phyloP scores from a whole-genome alignment of 176 grass and related monocot genomes.

The Dactylis glomerata region DNA sequence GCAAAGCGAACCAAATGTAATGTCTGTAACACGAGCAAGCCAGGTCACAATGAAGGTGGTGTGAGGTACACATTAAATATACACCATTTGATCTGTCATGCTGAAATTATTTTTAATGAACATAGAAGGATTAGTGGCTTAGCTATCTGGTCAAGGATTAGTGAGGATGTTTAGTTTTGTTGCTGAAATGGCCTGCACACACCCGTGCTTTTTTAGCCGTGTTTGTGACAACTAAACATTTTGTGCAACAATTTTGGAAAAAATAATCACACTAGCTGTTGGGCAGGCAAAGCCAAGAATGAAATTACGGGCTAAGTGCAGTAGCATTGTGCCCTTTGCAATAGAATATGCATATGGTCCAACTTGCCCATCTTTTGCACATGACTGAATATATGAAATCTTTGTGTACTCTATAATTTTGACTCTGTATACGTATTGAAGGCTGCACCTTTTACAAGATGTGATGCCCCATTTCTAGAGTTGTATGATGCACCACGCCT shows the following conservation, averaged over 20 bases:
- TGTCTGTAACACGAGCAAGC: conserved; percentile 93
- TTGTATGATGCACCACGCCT: background rate
- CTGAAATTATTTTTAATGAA: background rate
- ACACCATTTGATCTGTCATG: background rate
- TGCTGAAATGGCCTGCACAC: background rate
- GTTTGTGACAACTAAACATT: background rate
- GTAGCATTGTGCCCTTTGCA: background rate
- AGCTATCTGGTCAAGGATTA: background rate
- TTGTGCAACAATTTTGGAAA: background rate
- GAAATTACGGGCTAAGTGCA: background rate
- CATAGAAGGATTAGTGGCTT: no score
- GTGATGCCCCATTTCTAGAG: background rate
- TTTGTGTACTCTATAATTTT: background rate
- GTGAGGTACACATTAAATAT: conserved; percentile 52
- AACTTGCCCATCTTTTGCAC: background rate
- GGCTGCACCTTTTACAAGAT: background rate
- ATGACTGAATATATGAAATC: background rate
- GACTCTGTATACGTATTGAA: background rate
- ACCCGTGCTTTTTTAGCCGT: background rate
- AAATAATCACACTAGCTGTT: background rate
- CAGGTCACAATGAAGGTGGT: conserved; percentile 87
- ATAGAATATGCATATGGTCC: no score
- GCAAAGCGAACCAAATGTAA: conserved; percentile 94
- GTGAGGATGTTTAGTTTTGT: background rate
- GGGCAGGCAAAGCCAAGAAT: background rate